Evolutionary conservation across 1,284 basidiomycete species (phyloP).

Genomic region (Ceratobasidium sp.): DNA sequence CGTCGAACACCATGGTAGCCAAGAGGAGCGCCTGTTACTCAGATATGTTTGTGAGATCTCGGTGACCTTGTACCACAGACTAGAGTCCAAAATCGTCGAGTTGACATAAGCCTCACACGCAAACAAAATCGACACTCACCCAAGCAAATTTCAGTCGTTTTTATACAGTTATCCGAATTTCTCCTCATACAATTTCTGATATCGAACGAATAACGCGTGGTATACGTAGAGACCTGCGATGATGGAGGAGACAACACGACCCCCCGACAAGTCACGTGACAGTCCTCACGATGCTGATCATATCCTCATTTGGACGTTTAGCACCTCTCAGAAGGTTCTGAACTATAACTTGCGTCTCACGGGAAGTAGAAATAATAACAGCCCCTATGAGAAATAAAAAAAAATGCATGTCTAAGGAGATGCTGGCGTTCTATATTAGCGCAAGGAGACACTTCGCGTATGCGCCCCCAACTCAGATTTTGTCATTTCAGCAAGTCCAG

Average conservation of each 20-base stretch:
- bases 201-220: too few relatives aligned
- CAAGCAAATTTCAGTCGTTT: background rate
- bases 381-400: too few relatives aligned
- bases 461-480: too few relatives aligned
- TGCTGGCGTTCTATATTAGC: too few relatives aligned
- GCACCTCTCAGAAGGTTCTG: too few relatives aligned
- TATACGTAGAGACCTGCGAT: too few relatives aligned
- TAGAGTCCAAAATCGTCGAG: background rate
- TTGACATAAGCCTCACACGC: background rate
- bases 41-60: background rate
- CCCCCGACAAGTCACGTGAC: background rate
- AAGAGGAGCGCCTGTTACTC: background rate
- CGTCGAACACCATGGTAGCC: conserved; percentile 23
- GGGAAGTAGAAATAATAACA: too few relatives aligned
- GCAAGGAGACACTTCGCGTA: too few relatives aligned
- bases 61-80: background rate
- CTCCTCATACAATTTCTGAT: too few relatives aligned
- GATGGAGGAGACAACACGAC: background rate
- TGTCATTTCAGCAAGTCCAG: too few relatives aligned
- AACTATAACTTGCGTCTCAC: too few relatives aligned
- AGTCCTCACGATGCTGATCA: background rate
- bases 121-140: background rate
- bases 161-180: background rate
- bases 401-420: too few relatives aligned
- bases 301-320: background rate